Evolutionary conservation across 345 rosid genomes (phyloP).

Genomic region (Arabidopsis suecica): DNA sequence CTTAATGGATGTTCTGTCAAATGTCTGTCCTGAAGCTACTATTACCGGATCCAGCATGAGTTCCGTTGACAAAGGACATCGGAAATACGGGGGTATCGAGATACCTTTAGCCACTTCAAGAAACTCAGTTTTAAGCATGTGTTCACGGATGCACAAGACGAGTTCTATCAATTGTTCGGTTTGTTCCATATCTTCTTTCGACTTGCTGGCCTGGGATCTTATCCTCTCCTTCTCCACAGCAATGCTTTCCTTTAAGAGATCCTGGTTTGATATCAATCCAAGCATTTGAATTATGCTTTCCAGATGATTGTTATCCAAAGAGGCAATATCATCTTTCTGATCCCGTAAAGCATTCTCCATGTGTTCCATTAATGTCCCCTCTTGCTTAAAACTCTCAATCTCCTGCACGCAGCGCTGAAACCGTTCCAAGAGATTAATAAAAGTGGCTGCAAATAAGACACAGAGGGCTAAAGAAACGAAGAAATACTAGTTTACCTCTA

Average conservation of each 20-base stretch:
- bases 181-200: conserved; percentile 51
- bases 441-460: conserved; percentile 24
- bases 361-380: conserved; percentile 45
- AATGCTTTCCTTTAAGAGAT: conserved; percentile 75
- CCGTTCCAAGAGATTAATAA: conserved; percentile 42
- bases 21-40: conserved; percentile 95
- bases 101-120: conserved; percentile 64
- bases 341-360: conserved; percentile 59
- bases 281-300: conserved; percentile 60
- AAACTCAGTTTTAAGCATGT: conserved; percentile 61
- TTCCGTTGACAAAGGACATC: conserved; percentile 85
- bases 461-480: not conserved
- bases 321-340: conserved; percentile 54
- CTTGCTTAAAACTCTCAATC: conserved; percentile 58
- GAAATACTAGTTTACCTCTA: conserved; percentile 57
- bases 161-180: conserved; percentile 60
- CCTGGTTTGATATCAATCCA: conserved; percentile 66
- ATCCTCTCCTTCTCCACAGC: conserved; percentile 84
- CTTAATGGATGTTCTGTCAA: conserved; percentile 83
- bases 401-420: conserved; percentile 73
- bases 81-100: conserved; percentile 74
- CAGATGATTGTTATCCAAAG: conserved; percentile 55
- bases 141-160: conserved; percentile 65
- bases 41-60: conserved; percentile 95
- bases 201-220: conserved; percentile 46